These are phyloP conservation scores for Adiantum capillusveneris DNA, from an alignment of 75 land plant genomes.

Conservation along the genomic window DNA sequence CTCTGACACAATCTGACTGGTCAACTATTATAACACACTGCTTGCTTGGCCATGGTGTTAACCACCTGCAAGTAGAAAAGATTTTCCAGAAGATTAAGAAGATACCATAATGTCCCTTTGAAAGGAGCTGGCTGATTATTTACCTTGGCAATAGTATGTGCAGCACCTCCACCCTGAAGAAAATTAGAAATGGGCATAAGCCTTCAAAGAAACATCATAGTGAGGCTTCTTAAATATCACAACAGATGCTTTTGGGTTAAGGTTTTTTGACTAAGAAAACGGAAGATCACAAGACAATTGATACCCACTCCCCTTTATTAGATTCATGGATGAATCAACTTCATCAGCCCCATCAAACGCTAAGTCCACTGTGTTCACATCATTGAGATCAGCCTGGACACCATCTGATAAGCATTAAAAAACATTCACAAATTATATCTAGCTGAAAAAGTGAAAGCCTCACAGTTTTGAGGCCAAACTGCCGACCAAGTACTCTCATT, in stretches of 20 bases:
- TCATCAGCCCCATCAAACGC: constrained; percentile 58
- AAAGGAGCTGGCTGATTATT: too few relatives aligned
- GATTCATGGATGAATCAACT: constrained; percentile 45
- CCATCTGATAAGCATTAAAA: too few relatives aligned
- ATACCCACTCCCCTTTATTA: too few relatives aligned
- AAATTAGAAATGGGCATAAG: neutral
- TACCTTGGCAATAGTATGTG: constrained; percentile 62
- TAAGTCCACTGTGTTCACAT: constrained; percentile 46
- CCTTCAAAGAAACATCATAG: neutral
- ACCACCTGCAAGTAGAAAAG: constrained; percentile 26
- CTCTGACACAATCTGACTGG: constrained; percentile 43
- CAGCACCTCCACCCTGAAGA: constrained; percentile 55
- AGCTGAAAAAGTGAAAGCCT: too few relatives aligned
- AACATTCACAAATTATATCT: too few relatives aligned
- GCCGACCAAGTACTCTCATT: constrained; percentile 49
- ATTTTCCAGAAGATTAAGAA: too few relatives aligned
- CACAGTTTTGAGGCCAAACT: constrained; percentile 53
- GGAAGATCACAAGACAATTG: too few relatives aligned
- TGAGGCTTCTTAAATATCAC: neutral
- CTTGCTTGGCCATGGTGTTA: constrained; percentile 39
- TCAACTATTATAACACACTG: constrained; percentile 43
- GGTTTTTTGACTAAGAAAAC: too few relatives aligned
- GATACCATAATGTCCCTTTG: too few relatives aligned
- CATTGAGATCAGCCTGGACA: constrained; percentile 50
- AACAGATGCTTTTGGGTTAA: neutral